Conservation (phyloP, 306 rosid species). For the Medicago ruthenica region DNA sequence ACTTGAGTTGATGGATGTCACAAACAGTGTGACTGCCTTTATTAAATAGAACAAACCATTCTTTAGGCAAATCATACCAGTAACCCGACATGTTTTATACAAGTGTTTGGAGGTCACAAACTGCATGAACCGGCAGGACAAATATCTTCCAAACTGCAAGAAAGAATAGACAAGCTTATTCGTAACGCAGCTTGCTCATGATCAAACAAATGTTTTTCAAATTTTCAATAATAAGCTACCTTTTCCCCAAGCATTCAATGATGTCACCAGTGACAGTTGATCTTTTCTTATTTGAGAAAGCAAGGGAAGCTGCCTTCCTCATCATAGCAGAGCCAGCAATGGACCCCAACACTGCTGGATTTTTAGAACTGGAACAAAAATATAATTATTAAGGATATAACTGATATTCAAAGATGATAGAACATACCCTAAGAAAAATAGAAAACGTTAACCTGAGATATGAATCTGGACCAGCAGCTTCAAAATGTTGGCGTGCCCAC, state of each 20-base stretch:
- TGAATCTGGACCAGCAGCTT: conserved; percentile 42
- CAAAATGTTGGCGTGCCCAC: conserved; percentile 67
- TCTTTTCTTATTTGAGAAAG: conserved; percentile 79
- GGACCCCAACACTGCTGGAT: conserved; percentile 82
- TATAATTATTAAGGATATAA: conserved; percentile 27
- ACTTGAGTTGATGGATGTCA: not conserved
- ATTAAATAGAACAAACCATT: conserved; percentile 7
- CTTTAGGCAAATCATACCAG: conserved; percentile 11
- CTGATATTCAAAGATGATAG: conserved; percentile 9
- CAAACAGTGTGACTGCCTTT: not conserved
- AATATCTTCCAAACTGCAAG: conserved; percentile 80
- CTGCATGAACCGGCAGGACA: conserved; percentile 59
- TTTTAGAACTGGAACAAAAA: conserved; percentile 54
- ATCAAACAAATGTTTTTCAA: not conserved
- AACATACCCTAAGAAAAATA: not conserved
- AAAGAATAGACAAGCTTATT: conserved; percentile 27
- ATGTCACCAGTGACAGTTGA: conserved; percentile 88
- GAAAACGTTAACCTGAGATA: conserved; percentile 54
- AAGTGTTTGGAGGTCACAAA: conserved; percentile 9
- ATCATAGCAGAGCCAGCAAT: conserved; percentile 81
- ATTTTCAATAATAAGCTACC: conserved; percentile 52
- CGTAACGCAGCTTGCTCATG: not conserved
- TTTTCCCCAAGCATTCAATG: conserved; percentile 84
- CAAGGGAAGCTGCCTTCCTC: conserved; percentile 92
- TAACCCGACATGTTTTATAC: not conserved